A percentile compares a stretch with the other conserved stretches of the same genome.
Evolutionary conservation across 495 filamentous ascomycete species (phyloP).

Genomic region (Tuber indicum): DNA sequence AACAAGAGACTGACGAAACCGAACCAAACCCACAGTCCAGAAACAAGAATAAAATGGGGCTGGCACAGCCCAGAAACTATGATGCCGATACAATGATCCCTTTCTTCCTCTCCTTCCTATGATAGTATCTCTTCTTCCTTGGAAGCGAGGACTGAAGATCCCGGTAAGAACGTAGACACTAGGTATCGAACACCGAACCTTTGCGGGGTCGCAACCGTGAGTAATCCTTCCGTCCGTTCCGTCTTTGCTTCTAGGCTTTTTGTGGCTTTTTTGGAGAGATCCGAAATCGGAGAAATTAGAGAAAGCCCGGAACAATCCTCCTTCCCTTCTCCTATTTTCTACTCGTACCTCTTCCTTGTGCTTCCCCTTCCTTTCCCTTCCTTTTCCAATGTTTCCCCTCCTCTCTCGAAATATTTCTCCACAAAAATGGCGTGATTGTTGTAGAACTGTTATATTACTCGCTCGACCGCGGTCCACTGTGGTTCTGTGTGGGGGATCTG

Average conservation of each 20-base stretch:
- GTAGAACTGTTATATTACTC: not conserved
- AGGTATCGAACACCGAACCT: not conserved
- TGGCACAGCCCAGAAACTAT: not conserved
- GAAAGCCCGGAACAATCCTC: not conserved
- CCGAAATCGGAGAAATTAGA: slow-evolving; percentile 1
- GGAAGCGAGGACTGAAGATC: slow-evolving; percentile 2
- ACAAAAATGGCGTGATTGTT: not conserved
- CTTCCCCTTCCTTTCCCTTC: not conserved
- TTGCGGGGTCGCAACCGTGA: not conserved
- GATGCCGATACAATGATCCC: not conserved
- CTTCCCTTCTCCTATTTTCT: not conserved
- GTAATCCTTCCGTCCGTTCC: not conserved
- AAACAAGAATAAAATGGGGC: not conserved
- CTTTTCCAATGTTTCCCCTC: not conserved
- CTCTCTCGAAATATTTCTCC: not conserved
- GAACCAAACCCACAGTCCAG: not conserved
- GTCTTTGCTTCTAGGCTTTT: not conserved
- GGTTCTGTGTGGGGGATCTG: not conserved
- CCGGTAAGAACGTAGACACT: not conserved
- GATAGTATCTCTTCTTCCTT: not conserved
- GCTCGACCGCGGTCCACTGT: not conserved
- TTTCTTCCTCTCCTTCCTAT: not conserved
- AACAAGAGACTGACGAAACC: not conserved
- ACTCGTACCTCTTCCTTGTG: not conserved
- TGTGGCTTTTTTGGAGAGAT: not conserved